Evolutionary conservation across 106 monocot species (phyloP).

Genomic region (Dioscorea zingiberensis): DNA sequence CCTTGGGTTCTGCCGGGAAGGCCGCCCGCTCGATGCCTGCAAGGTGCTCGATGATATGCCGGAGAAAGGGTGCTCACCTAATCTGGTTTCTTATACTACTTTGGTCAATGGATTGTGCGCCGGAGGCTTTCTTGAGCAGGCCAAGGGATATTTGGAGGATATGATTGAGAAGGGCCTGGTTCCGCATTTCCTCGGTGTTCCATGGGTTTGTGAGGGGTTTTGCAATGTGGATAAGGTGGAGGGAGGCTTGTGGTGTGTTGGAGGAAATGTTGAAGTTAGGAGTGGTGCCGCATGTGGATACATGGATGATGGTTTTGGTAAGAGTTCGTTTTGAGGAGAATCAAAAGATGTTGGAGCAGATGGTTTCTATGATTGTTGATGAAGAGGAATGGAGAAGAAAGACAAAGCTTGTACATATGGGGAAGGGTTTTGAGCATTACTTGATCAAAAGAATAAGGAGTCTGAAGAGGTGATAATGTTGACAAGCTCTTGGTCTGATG

Average conservation of each 20-base stretch:
- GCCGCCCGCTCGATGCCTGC: slow-evolving; percentile 59
- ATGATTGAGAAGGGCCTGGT: slow-evolving; percentile 56
- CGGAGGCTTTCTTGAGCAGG: slow-evolving; percentile 50
- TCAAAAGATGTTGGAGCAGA: slow-evolving; percentile 13
- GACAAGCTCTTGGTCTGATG: no score
- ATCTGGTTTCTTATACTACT: slow-evolving; percentile 48
- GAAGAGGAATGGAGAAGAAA: slow-evolving; percentile 20
- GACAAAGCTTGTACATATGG: slow-evolving; percentile 11
- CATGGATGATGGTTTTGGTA: slow-evolving; percentile 42
- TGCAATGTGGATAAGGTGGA: slow-evolving; percentile 62
- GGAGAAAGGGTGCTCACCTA: slow-evolving; percentile 38
- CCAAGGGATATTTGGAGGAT: slow-evolving; percentile 45
- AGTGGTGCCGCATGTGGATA: slow-evolving; percentile 62
- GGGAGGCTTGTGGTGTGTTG: slow-evolving; percentile 34
- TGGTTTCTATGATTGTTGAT: slow-evolving; percentile 12
- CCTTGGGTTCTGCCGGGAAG: slow-evolving; percentile 64
- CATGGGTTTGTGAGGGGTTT: slow-evolving; percentile 68
- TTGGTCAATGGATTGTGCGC: slow-evolving; percentile 66
- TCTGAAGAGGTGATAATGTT: no score
- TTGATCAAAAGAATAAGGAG: slow-evolving; percentile 8
- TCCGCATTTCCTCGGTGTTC: slow-evolving; percentile 77
- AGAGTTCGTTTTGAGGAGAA: slow-evolving; percentile 27
- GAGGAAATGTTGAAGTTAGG: slow-evolving; percentile 57
- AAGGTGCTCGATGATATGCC: slow-evolving; percentile 85
- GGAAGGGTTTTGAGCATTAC: slow-evolving; percentile 16